Evolutionary conservation across 495 filamentous ascomycete species (phyloP).

Genomic region (Penicillium pancosmium): DNA sequence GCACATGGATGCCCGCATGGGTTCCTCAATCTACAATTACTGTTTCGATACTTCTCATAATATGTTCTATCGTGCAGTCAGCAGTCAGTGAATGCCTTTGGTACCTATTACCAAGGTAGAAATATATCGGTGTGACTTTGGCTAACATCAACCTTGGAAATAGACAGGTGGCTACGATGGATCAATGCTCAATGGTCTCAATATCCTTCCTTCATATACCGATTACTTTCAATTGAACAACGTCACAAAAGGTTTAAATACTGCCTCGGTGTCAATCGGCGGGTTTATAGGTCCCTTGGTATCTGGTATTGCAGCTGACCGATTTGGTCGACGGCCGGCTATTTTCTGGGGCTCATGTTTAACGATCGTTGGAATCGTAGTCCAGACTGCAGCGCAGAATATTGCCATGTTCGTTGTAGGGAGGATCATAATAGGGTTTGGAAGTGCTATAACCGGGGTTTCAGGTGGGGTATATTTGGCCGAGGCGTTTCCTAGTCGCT

Average conservation of each 20-base stretch:
- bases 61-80: constrained; percentile 53
- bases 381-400: constrained; percentile 53
- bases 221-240: constrained; percentile 52
- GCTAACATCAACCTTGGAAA: background rate
- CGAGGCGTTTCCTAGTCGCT: constrained; percentile 46
- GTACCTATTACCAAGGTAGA: background rate
- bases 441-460: constrained; percentile 40
- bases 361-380: constrained; percentile 46
- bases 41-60: constrained; percentile 42
- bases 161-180: constrained; percentile 52
- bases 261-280: constrained; percentile 50
- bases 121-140: background rate
- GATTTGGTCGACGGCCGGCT: constrained; percentile 45
- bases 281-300: constrained; percentile 40
- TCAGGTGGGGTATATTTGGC: constrained; percentile 43
- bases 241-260: constrained; percentile 48
- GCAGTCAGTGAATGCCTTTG: constrained; percentile 25
- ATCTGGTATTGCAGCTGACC: constrained; percentile 42
- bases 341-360: constrained; percentile 47
- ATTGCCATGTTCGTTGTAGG: constrained; percentile 50
- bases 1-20: constrained; percentile 57
- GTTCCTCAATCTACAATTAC: constrained; percentile 48
- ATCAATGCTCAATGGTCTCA: constrained; percentile 55
- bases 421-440: constrained; percentile 48
- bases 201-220: constrained; percentile 51